Conservation (phyloP, 2,329 filamentous ascomycete species). For the Phyllosticta citrichinensis region DNA sequence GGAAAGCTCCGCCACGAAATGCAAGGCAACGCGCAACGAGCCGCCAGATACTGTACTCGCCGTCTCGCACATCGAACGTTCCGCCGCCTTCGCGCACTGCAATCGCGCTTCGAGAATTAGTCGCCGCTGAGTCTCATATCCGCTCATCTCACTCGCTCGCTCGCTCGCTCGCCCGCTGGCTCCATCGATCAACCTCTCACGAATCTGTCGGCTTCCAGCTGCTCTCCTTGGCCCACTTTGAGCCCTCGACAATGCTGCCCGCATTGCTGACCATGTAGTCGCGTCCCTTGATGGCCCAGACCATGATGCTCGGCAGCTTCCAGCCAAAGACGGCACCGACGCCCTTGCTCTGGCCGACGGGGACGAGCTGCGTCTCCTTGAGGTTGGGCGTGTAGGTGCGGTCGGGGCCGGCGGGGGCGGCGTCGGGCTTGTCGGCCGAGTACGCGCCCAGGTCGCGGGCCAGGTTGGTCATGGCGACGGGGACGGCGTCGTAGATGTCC, state of each 20-base stretch:
- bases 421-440: constrained; percentile 6
- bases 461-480: constrained; percentile 36
- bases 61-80: too few relatives aligned
- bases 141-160: too few relatives aligned
- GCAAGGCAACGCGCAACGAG: too few relatives aligned
- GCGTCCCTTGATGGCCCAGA: constrained; percentile 27
- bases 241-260: constrained; percentile 19
- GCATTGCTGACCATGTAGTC: constrained; percentile 24
- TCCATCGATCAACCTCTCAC: not conserved
- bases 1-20: too few relatives aligned
- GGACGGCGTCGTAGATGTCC: constrained; percentile 26
- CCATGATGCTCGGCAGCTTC: constrained; percentile 23
- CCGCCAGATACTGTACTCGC: too few relatives aligned
- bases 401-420: constrained; percentile 12
- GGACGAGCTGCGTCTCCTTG: constrained; percentile 18
- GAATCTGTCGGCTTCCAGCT: constrained; percentile 21
- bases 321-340: constrained; percentile 22
- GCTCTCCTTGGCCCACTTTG: constrained; percentile 25
- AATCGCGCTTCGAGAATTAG: too few relatives aligned
- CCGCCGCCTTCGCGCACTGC: too few relatives aligned
- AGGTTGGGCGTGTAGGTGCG: constrained; percentile 14
- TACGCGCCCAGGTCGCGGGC: constrained; percentile 35
- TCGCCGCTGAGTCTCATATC: too few relatives aligned
- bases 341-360: constrained; percentile 17
- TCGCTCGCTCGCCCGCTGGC: not conserved